Evolutionary conservation across 176 grass and related monocot species (phyloP), one percentile per base, ranked within the genome.

Genomic region (Avena sativa): DNA sequence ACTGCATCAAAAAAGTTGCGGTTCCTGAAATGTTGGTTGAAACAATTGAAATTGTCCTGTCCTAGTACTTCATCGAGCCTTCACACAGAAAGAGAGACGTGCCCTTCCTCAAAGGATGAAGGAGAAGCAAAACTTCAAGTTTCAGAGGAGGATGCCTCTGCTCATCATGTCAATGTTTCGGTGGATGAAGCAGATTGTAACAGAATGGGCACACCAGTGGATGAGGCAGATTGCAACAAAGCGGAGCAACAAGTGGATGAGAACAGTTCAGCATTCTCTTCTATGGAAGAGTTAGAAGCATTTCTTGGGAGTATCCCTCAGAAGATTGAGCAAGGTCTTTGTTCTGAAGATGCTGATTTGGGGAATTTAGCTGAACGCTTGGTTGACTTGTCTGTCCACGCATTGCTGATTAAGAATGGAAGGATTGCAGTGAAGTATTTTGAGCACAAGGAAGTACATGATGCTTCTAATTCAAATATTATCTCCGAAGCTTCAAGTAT

Each of bases 21-120:
- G 76, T 99, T 96, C 91, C 65, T 99, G 80, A 99, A 94, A 91
- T 99, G 97, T 71, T 99, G 94, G 97, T 91, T 90, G 85, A 96
- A 83, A 80, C 97, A 96, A 89, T 85, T 91, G 81, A 88, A 88
- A 52, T 72, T 70, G 48, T 83, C 80, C 34, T 87, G 75, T 86
- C 62, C 70, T 78, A 52, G 40, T 89, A 71, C 53, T 81, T 84
- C 70, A 40, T 28, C 85, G 2, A 82, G 73, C 62, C 51, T 73
- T 47, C 19, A 59, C 28, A 57, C 50, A 90, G 88, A 92, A 74
- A 68, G 38, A 77, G 50, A 91, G 5, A 79, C 66, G 4, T 26
- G 47, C 36, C 44, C 80, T 51, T 78, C 79, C 87, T 79, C 48
- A 25, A 93, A 88, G 55, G 92, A 93, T 75, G 89, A 86, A 59